Conservation (phyloP, 306 rosid genomes). For the Pyrus communis region DNA sequence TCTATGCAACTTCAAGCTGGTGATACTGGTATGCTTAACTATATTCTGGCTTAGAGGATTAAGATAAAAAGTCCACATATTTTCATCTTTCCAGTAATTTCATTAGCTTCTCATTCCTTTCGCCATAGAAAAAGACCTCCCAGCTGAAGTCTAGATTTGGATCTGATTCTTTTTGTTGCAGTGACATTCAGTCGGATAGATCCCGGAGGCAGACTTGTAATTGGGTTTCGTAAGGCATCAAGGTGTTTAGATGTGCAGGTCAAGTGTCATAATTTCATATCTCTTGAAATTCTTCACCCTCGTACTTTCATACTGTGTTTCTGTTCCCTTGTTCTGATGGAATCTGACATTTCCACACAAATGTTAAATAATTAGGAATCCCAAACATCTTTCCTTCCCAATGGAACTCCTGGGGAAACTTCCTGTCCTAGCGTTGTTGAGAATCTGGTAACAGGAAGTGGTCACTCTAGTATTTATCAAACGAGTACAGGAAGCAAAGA, state of each 20-base stretch:
- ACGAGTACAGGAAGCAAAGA: conserved; percentile 42
- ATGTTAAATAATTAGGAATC: conserved; percentile 48
- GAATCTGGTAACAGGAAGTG: conserved; percentile 48
- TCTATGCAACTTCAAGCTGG: conserved; percentile 86
- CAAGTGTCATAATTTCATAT: conserved; percentile 10
- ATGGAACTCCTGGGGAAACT: conserved; percentile 47
- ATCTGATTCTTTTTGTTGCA: conserved; percentile 32
- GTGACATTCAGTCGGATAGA: conserved; percentile 95
- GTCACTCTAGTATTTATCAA: conserved; percentile 38
- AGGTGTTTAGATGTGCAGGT: conserved; percentile 64
- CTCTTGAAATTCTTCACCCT: conserved; percentile 8
- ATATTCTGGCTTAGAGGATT: neutral
- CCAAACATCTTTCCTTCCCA: conserved; percentile 45
- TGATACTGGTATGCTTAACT: conserved; percentile 73
- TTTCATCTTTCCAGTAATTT: neutral
- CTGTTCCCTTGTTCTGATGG: conserved; percentile 10
- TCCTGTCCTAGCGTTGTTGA: conserved; percentile 47
- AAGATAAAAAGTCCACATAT: neutral
- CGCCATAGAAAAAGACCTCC: neutral
- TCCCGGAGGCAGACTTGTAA: conserved; percentile 85
- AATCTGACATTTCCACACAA: conserved; percentile 9
- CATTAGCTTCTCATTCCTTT: neutral
- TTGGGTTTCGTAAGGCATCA: conserved; percentile 84
- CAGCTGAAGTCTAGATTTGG: neutral
- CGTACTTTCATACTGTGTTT: conserved; percentile 3